A percentile compares a stretch with the other conserved stretches of the same genome.
Conservation (phyloP, 768 basidiomycete species). For the Boletus sensibilis region DNA sequence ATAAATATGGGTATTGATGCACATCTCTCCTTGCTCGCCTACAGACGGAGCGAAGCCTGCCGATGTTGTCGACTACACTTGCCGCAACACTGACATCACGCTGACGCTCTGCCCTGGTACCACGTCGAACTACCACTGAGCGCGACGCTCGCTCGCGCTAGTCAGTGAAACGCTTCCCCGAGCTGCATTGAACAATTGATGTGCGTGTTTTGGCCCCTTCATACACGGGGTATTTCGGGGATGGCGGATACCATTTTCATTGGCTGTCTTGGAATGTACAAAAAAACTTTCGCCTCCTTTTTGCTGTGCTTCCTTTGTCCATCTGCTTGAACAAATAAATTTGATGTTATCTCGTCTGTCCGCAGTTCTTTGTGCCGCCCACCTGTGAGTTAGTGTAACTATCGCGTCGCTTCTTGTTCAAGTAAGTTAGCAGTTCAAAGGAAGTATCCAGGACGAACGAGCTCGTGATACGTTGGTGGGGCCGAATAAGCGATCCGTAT, state of each 20-base stretch:
- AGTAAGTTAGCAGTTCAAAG: no score
- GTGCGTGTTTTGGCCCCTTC: no score
- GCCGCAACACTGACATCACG: constrained; percentile 14
- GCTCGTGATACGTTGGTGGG: no score
- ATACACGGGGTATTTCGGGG: background rate
- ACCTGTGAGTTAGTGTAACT: no score
- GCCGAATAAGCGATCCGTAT: no score
- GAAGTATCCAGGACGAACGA: no score
- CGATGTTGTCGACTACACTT: constrained; percentile 13
- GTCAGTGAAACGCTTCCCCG: background rate
- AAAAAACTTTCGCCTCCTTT: background rate
- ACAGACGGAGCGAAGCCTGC: no score
- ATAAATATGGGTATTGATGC: no score
- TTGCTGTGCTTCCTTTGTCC: background rate
- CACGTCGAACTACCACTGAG: constrained; percentile 9
- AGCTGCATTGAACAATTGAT: background rate
- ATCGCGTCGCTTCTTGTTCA: no score
- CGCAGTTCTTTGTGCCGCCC: background rate
- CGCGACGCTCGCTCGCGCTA: background rate
- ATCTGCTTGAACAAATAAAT: background rate
- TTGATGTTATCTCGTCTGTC: background rate
- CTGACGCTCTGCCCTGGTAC: constrained; percentile 19
- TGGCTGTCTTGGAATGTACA: background rate
- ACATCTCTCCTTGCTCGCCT: no score
- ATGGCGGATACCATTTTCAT: background rate